Evolutionary conservation across 2,329 filamentous ascomycete genomes (phyloP).

Genomic region (Neopestalotiopsis clavispora): DNA sequence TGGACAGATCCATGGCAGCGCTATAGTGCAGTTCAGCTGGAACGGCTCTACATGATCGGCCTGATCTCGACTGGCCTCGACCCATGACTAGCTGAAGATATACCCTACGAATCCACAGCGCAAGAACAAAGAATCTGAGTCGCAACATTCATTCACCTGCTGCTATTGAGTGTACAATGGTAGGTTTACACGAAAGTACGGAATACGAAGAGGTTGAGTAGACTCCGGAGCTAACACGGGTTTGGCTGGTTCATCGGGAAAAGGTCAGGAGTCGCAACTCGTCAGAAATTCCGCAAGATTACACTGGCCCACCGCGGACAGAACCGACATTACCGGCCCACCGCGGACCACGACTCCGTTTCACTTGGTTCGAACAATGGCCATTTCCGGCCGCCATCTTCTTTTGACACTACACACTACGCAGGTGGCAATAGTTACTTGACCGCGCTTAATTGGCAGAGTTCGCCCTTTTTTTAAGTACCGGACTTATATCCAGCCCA

Average conservation of each 20-base stretch:
- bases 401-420: too few species aligned
- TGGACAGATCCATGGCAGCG: background rate
- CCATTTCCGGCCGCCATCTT: too few species aligned
- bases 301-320: background rate
- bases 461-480: too few species aligned
- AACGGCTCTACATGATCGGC: background rate
- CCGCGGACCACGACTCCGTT: background rate
- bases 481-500: too few species aligned
- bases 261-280: background rate
- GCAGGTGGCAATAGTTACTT: too few species aligned
- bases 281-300: background rate
- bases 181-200: too few species aligned
- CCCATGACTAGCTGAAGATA: background rate
- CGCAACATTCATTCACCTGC: too few species aligned
- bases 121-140: too few species aligned
- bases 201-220: too few species aligned
- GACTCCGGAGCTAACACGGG: background rate
- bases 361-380: background rate
- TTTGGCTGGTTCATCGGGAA: background rate
- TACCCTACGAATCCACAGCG: background rate
- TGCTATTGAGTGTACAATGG: too few species aligned
- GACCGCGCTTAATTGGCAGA: too few species aligned
- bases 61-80: background rate
- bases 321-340: background rate
- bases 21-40: background rate